These are phyloP conservation scores for Coniophora puteana DNA, from an alignment of 1,284 basidiomycete genomes.

Conservation along the genomic window DNA sequence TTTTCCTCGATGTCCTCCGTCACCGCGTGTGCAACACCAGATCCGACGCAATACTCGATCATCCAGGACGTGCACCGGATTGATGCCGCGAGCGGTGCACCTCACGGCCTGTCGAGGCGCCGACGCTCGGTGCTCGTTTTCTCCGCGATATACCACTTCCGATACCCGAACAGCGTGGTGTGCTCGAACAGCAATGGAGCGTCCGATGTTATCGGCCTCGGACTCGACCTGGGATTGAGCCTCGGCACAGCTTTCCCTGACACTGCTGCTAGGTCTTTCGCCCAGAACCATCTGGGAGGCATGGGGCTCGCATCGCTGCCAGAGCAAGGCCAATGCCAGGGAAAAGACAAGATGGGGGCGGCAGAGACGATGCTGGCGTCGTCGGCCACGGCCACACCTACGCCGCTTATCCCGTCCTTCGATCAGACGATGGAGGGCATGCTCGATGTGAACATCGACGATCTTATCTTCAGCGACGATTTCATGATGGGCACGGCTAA, in stretches of 20 bases:
- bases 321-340: neutral
- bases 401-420: neutral
- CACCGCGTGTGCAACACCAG: too few species aligned
- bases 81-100: conserved; percentile 16
- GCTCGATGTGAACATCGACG: conserved; percentile 25
- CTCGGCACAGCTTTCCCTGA: too few species aligned
- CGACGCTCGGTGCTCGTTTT: conserved; percentile 34
- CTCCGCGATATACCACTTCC: conserved; percentile 51
- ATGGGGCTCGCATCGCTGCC: too few species aligned
- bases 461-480: conserved; percentile 24
- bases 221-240: too few species aligned
- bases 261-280: too few species aligned
- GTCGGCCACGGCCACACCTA: too few species aligned
- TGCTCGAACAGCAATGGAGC: too few species aligned
- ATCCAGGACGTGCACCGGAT: conserved; percentile 51
- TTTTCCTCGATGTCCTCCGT: too few species aligned
- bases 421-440: conserved; percentile 4
- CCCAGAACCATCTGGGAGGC: too few species aligned
- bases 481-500: too few species aligned
- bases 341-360: conserved; percentile 13
- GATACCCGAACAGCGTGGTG: conserved; percentile 34
- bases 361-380: conserved; percentile 27
- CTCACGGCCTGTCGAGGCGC: conserved; percentile 16
- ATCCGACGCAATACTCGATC: conserved; percentile 53
- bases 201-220: too few species aligned